A percentile compares a stretch with the other conserved stretches of the same genome.
phyloP scores from a whole-genome alignment of 805 yeast species.

The Pichia phayaonensis region DNA sequence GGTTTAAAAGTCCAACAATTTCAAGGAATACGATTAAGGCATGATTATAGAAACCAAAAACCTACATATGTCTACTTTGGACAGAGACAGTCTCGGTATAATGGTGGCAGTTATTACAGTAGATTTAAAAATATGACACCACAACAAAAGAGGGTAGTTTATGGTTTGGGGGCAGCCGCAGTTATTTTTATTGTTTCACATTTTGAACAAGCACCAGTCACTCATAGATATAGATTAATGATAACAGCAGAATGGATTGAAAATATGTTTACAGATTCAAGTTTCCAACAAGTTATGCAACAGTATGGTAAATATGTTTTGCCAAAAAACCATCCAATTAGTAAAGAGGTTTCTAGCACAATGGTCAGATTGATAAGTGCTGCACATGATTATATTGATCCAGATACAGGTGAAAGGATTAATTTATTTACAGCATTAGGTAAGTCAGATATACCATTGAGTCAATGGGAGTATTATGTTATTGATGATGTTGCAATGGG shows the following conservation, averaged over 20 bases:
- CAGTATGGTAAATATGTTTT: conserved; percentile 48
- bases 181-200: conserved; percentile 39
- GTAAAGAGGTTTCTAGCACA: conserved; percentile 46
- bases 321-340: conserved; percentile 56
- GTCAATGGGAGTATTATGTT: conserved; percentile 76
- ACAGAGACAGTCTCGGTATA: conserved; percentile 7
- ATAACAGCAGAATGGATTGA: conserved; percentile 66
- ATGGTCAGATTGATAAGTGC: conserved; percentile 59
- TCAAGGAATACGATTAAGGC: background rate
- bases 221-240: conserved; percentile 64
- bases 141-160: conserved; percentile 11
- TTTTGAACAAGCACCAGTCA: conserved; percentile 74
- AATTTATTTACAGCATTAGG: conserved; percentile 22
- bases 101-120: background rate
- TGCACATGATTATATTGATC: conserved; percentile 36
- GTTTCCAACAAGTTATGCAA: conserved; percentile 51
- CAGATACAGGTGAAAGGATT: conserved; percentile 23
- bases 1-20: background rate
- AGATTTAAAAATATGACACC: conserved; percentile 1
- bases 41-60: background rate
- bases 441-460: conserved; percentile 20
- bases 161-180: conserved; percentile 7
- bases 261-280: conserved; percentile 48
- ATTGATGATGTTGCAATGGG: conserved; percentile 46
- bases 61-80: conserved; percentile 18